Evolutionary conservation across 352 stramenopile genomes (phyloP).

Genomic region (Blastocystis sp.): DNA sequence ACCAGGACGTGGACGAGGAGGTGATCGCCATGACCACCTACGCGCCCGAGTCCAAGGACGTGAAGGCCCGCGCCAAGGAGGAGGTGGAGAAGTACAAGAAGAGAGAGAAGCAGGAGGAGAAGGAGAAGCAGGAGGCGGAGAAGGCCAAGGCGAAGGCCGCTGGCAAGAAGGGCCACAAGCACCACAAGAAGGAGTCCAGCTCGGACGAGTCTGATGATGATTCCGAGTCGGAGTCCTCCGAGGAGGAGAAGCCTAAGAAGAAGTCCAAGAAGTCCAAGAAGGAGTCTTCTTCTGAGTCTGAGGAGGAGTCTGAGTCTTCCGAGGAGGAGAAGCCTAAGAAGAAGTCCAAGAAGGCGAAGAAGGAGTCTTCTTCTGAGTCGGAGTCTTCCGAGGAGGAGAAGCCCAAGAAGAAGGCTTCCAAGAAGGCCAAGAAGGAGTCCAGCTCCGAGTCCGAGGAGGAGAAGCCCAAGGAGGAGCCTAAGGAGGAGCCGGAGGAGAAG

Average conservation of each 20-base stretch:
- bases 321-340: neutral
- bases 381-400: neutral
- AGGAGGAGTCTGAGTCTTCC: conserved; percentile 8
- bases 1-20: conserved; percentile 46
- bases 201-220: conserved; percentile 5
- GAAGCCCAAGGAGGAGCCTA: neutral
- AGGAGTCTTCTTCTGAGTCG: neutral
- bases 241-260: conserved; percentile 38
- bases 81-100: conserved; percentile 35
- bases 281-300: conserved; percentile 19
- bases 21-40: conserved; percentile 25
- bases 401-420: conserved; percentile 5
- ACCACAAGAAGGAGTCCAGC: neutral
- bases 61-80: conserved; percentile 27
- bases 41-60: conserved; percentile 29
- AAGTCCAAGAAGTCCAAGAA: conserved; percentile 67
- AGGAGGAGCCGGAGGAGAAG: conserved; percentile 22
- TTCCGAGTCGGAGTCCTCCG: neutral
- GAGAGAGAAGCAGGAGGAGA: conserved; percentile 62
- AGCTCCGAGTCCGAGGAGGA: neutral
- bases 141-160: conserved; percentile 1
- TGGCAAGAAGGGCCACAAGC: conserved; percentile 25
- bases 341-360: conserved; percentile 8
- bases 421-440: neutral
- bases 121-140: conserved; percentile 57